Percentiles rank a stretch among this genome's conserved stretches.
phyloP scores from a whole-genome alignment of 768 basidiomycete genomes.

The Podaxis sp. region DNA sequence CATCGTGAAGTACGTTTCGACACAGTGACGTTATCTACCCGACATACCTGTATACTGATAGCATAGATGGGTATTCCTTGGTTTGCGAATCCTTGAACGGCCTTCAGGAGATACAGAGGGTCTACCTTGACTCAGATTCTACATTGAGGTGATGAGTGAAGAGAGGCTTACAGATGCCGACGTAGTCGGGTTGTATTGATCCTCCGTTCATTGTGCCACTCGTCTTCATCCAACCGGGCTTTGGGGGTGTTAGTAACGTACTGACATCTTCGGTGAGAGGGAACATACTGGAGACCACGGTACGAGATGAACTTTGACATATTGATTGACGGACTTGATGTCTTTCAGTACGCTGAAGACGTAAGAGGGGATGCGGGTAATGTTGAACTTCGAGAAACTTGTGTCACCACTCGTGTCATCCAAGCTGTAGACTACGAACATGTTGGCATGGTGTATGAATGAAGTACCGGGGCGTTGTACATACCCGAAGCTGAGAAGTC shows the following conservation, averaged over 20 bases:
- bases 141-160: not conserved
- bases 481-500: constrained; percentile 66
- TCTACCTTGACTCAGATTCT: constrained; percentile 36
- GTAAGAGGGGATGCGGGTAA: constrained; percentile 58
- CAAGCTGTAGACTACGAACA: constrained; percentile 54
- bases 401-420: constrained; percentile 66
- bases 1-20: not conserved
- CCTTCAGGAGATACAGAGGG: constrained; percentile 71
- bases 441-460: not conserved
- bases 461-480: constrained; percentile 17
- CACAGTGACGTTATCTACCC: not conserved
- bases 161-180: constrained; percentile 43
- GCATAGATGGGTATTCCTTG: constrained; percentile 65
- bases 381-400: constrained; percentile 55
- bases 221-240: constrained; percentile 83
- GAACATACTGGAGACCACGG: constrained; percentile 74
- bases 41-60: constrained; percentile 50
- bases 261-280: not conserved
- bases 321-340: constrained; percentile 56
- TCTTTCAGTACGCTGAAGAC: constrained; percentile 65
- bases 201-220: constrained; percentile 69
- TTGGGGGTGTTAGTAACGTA: not conserved
- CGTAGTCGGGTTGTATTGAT: constrained; percentile 48
- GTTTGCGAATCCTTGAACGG: constrained; percentile 64
- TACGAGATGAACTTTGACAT: constrained; percentile 27